Evolutionary conservation across 148 eudicot species (phyloP).

Genomic region (Linanthus parryae): DNA sequence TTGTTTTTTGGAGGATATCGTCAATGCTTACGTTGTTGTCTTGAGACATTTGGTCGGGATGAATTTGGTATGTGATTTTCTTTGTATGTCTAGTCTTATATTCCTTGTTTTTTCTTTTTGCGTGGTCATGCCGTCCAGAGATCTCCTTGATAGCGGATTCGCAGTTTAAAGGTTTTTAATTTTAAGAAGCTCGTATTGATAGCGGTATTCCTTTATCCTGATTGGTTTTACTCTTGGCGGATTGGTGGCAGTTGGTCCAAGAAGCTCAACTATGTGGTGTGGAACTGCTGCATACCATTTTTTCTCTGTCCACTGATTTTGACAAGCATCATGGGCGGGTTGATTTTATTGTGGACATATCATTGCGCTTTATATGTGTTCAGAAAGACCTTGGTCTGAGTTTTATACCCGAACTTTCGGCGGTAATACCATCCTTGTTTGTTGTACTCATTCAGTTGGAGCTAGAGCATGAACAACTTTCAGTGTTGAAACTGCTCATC

Average conservation of each 20-base stretch:
- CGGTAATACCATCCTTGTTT: slow-evolving; percentile 48
- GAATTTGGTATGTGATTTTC: slow-evolving; percentile 39
- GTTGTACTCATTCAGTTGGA: slow-evolving; percentile 45
- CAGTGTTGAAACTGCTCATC: slow-evolving; percentile 43
- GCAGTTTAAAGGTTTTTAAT: neutral
- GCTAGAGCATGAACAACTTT: slow-evolving; percentile 72
- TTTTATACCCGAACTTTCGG: slow-evolving; percentile 44
- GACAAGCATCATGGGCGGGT: slow-evolving; percentile 31
- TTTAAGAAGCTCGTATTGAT: slow-evolving; percentile 5
- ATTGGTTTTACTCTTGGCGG: slow-evolving; percentile 8
- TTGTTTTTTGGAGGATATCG: slow-evolving; percentile 34
- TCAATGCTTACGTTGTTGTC: slow-evolving; percentile 59
- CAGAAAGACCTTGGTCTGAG: slow-evolving; percentile 76
- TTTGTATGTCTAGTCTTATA: neutral
- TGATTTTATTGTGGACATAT: slow-evolving; percentile 47
- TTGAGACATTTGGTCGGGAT: slow-evolving; percentile 42
- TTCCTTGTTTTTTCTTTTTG: neutral
- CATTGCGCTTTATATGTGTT: slow-evolving; percentile 43
- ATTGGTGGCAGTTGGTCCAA: slow-evolving; percentile 45
- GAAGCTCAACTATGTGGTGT: slow-evolving; percentile 67
- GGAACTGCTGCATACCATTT: slow-evolving; percentile 50
- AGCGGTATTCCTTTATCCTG: neutral
- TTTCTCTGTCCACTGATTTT: slow-evolving; percentile 34
- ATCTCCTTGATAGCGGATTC: neutral
- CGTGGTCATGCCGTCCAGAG: neutral